Conservation (phyloP, 2,329 filamentous ascomycete species). For the Exophiala viscosa region DNA sequence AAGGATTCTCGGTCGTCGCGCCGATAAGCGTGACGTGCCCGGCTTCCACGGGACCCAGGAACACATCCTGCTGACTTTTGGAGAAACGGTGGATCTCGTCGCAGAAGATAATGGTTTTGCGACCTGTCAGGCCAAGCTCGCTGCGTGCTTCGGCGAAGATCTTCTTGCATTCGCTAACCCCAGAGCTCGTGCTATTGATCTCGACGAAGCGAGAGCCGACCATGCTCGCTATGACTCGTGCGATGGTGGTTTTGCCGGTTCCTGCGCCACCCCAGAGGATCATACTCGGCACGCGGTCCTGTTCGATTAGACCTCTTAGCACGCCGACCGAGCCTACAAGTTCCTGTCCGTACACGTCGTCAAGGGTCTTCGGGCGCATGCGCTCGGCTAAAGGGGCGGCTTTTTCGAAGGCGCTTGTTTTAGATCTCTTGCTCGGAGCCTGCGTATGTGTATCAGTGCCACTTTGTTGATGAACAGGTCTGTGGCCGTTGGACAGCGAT, state of each 20-base stretch:
- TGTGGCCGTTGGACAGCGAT: background rate
- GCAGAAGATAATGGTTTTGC: constrained; percentile 94
- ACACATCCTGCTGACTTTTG: constrained; percentile 92
- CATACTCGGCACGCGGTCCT: constrained; percentile 86
- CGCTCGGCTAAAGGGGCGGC: constrained; percentile 86
- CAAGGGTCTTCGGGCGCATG: constrained; percentile 79
- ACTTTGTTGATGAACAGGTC: background rate
- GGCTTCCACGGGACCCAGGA: constrained; percentile 84
- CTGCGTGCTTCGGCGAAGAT: constrained; percentile 79
- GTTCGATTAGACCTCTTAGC: constrained; percentile 78
- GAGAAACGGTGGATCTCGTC: constrained; percentile 93
- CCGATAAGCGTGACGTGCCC: constrained; percentile 89
- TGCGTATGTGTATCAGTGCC: background rate
- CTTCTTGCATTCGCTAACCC: constrained; percentile 87
- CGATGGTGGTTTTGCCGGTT: constrained; percentile 65
- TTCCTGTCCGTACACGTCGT: constrained; percentile 87
- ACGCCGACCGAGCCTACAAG: constrained; percentile 83
- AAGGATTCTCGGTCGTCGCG: constrained; percentile 95
- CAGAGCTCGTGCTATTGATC: constrained; percentile 87
- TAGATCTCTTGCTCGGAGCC: constrained; percentile 59
- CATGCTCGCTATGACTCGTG: constrained; percentile 78
- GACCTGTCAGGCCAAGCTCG: constrained; percentile 74
- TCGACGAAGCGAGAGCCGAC: constrained; percentile 86
- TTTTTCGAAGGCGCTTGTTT: constrained; percentile 59
- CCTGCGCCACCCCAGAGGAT: constrained; percentile 67